Percentiles rank a stretch among this genome's conserved stretches.
phyloP scores from a whole-genome alignment of 257 asterid species.

The Fraxinus americana region DNA sequence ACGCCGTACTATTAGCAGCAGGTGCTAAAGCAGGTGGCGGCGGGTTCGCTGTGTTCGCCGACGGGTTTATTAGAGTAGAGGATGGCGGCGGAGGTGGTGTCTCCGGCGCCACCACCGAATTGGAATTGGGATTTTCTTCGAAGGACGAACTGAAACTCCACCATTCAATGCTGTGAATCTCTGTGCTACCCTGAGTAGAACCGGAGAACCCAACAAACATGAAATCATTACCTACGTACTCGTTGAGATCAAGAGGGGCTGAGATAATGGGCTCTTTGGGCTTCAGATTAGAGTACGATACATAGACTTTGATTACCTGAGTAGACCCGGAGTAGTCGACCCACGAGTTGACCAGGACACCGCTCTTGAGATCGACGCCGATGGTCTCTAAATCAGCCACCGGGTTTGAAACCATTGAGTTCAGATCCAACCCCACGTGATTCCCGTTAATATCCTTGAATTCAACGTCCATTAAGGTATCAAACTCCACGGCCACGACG shows the following conservation, averaged over 20 bases:
- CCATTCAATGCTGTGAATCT: constrained; percentile 71
- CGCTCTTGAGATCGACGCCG: constrained; percentile 71
- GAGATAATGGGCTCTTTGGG: constrained; percentile 68
- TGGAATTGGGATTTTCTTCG: constrained; percentile 44
- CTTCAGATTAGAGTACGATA: constrained; percentile 68
- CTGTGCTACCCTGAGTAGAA: constrained; percentile 92
- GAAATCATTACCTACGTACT: constrained; percentile 53
- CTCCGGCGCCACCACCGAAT: constrained; percentile 25
- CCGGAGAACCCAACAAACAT: constrained; percentile 80
- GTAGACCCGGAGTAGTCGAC: constrained; percentile 66
- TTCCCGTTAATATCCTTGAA: constrained; percentile 72
- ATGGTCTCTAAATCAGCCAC: constrained; percentile 53
- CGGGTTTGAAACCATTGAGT: constrained; percentile 61
- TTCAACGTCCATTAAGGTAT: constrained; percentile 77
- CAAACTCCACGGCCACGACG: constrained; percentile 75
- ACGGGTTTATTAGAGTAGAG: constrained; percentile 50
- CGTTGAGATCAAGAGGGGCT: constrained; percentile 45
- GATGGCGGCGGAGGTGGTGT: constrained; percentile 48
- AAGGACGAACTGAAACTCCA: constrained; percentile 80
- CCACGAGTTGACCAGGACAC: constrained; percentile 81
- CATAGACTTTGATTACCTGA: constrained; percentile 46
- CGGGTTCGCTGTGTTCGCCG: constrained; percentile 37
- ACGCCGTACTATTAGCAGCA: constrained; percentile 24
- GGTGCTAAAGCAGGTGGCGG: constrained; percentile 54
- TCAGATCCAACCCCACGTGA: constrained; percentile 82